Percentiles rank a stretch among this genome's conserved stretches.
phyloP scores from a whole-genome alignment of 2,329 filamentous ascomycete species.

The Nemania sp. region DNA sequence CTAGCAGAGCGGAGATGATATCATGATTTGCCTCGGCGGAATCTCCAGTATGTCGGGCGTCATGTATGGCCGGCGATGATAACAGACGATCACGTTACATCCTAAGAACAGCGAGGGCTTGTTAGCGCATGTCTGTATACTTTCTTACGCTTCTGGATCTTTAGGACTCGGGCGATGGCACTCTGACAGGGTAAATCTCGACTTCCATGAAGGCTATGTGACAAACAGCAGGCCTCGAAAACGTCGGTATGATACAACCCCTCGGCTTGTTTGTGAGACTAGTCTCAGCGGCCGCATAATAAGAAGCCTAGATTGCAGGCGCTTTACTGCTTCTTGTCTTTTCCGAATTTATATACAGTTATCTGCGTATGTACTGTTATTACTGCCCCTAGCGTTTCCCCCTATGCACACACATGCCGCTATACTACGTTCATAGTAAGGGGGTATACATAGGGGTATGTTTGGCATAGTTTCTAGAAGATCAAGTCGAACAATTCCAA shows the following conservation, averaged over 20 bases:
- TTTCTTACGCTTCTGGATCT: conserved; percentile 16
- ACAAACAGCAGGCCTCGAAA: conserved; percentile 12
- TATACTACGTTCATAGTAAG: conserved; percentile 14
- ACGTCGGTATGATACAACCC: conserved; percentile 8
- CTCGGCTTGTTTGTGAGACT: conserved; percentile 2
- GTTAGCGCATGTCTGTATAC: conserved; percentile 19
- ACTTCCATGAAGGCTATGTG: conserved; percentile 5
- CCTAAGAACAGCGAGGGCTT: conserved; percentile 26
- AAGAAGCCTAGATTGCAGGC: conserved; percentile 12
- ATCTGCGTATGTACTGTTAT: neutral
- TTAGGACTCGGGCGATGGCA: conserved; percentile 4
- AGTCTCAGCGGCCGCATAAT: conserved; percentile 23
- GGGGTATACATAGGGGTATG: conserved; percentile 4
- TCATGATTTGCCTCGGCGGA: conserved; percentile 28
- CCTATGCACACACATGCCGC: conserved; percentile 4
- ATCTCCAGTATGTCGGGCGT: conserved; percentile 30
- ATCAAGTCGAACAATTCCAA: conserved; percentile 15
- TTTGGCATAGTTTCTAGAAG: conserved; percentile 2
- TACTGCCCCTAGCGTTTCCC: neutral
- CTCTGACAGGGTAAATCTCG: conserved; percentile 16
- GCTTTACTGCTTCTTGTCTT: conserved; percentile 6
- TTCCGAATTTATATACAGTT: conserved; percentile 13
- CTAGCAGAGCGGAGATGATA: conserved; percentile 30
- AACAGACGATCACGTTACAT: conserved; percentile 33
- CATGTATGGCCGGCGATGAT: conserved; percentile 23